phyloP scores from a whole-genome alignment of 768 basidiomycete genomes.

The Pisolithus sp. region DNA sequence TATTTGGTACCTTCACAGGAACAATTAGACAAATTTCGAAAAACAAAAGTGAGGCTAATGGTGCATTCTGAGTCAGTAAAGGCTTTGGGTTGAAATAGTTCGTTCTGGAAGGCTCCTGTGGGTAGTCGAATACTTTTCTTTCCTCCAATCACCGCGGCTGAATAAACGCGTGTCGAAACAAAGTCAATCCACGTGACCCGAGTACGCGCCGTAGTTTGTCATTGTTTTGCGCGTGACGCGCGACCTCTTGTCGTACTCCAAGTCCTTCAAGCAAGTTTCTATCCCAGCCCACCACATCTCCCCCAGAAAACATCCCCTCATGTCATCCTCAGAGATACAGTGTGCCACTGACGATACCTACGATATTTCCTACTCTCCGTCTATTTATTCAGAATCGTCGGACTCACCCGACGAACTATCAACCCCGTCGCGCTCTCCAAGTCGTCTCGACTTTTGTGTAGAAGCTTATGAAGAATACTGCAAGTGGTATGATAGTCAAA shows the following conservation, averaged over 20 bases:
- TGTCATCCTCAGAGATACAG: background rate
- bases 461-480: background rate
- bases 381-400: background rate
- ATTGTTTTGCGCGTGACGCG: background rate
- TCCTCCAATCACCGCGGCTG: background rate
- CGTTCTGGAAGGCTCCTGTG: too few species aligned
- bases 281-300: background rate
- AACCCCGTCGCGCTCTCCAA: conserved; percentile 40
- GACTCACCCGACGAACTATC: conserved; percentile 13
- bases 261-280: background rate
- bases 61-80: background rate
- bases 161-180: background rate
- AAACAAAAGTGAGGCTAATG: conserved; percentile 24
- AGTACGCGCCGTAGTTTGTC: background rate
- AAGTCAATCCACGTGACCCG: background rate
- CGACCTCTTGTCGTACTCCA: conserved; percentile 1
- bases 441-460: conserved; percentile 39
- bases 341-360: background rate
- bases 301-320: background rate
- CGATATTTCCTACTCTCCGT: conserved; percentile 1
- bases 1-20: conserved; percentile 39
- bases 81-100: conserved; percentile 2
- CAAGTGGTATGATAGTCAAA: background rate
- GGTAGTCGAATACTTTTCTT: background rate
- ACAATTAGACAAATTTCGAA: conserved; percentile 35